phyloP scores from a whole-genome alignment of 768 basidiomycete species.

The Termitomyces sp. region DNA sequence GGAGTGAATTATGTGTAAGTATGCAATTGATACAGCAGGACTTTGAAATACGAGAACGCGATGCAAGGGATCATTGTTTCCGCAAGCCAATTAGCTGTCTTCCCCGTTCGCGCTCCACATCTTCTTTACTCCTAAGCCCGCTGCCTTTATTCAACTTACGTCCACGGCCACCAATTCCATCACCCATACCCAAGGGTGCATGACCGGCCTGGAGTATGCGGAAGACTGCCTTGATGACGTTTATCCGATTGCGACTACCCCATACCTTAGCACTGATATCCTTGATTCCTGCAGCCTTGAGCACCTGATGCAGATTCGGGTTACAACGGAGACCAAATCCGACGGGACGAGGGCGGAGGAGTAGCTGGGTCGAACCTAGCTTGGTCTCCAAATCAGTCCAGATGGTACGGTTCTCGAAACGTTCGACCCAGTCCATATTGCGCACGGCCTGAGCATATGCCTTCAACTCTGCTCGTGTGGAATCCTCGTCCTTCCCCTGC shows the following conservation, averaged over 20 bases:
- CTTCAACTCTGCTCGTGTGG: conserved; percentile 44
- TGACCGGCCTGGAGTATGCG: conserved; percentile 83
- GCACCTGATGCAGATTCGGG: conserved; percentile 81
- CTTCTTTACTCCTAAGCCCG: conserved; percentile 60
- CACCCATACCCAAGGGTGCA: conserved; percentile 74
- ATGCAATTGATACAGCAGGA: conserved; percentile 1
- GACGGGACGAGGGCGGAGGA: conserved; percentile 75
- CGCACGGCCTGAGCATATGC: conserved; percentile 68
- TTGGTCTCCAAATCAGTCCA: conserved; percentile 88
- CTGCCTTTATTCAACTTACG: conserved; percentile 68
- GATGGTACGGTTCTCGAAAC: conserved; percentile 93
- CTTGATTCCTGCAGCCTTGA: conserved; percentile 92
- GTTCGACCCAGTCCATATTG: conserved; percentile 88
- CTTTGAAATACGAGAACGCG: not conserved
- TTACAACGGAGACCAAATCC: conserved; percentile 93
- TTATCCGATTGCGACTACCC: conserved; percentile 82
- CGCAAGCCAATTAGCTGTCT: conserved; percentile 67
- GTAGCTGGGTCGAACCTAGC: conserved; percentile 75
- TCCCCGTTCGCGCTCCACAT: conserved; percentile 79
- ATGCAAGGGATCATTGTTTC: conserved; percentile 26
- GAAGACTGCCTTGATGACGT: conserved; percentile 82
- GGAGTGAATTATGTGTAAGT: not conserved
- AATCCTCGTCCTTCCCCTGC: conserved; percentile 68
- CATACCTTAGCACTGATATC: conserved; percentile 94
- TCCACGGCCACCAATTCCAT: conserved; percentile 71